Percentiles rank a stretch among this genome's conserved stretches.
These are phyloP conservation scores for Aureobasidium sp. DNA, from an alignment of 2,329 filamentous ascomycete genomes.

Conservation along the genomic window DNA sequence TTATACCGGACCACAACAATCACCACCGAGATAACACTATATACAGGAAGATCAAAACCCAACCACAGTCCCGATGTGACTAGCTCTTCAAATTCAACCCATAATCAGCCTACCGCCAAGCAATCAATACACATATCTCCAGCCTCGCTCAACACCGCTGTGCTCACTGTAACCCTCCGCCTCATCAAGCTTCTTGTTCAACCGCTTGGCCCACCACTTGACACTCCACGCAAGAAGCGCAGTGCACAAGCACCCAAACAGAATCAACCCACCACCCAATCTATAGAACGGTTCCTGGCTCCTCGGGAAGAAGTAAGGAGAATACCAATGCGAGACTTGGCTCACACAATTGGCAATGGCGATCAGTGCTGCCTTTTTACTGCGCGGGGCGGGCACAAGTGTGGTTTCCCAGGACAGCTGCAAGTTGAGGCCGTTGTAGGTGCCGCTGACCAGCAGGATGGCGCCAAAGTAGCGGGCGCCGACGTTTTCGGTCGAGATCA, in stretches of 20 bases:
- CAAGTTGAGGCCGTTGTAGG: conserved; percentile 35
- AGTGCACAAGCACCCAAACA: conserved; percentile 25
- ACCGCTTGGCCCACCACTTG: conserved; percentile 23
- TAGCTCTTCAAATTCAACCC: not conserved
- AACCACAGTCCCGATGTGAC: not conserved
- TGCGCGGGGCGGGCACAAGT: conserved; percentile 35
- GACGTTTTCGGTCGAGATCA: conserved; percentile 27
- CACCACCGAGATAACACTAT: not conserved
- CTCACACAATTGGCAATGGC: conserved; percentile 38
- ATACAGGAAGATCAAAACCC: not conserved
- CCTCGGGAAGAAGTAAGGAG: conserved; percentile 32
- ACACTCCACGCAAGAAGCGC: conserved; percentile 20
- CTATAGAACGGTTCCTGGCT: conserved; percentile 3
- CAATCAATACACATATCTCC: conserved; percentile 24
- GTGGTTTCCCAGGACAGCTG: conserved; percentile 40
- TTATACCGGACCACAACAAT: too few relatives aligned
- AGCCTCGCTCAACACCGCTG: conserved; percentile 25
- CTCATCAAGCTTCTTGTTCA: conserved; percentile 28
- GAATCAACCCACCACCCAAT: conserved; percentile 17
- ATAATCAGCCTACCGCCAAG: too few relatives aligned
- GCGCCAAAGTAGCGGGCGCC: conserved; percentile 28
- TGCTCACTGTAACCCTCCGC: conserved; percentile 21
- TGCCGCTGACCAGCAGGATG: conserved; percentile 30
- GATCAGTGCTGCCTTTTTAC: conserved; percentile 37
- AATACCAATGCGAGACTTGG: conserved; percentile 38